Base-by-base conservation (phyloP, 495 filamentous ascomycete genomes). In the Sordaria brevicollis region DNA sequence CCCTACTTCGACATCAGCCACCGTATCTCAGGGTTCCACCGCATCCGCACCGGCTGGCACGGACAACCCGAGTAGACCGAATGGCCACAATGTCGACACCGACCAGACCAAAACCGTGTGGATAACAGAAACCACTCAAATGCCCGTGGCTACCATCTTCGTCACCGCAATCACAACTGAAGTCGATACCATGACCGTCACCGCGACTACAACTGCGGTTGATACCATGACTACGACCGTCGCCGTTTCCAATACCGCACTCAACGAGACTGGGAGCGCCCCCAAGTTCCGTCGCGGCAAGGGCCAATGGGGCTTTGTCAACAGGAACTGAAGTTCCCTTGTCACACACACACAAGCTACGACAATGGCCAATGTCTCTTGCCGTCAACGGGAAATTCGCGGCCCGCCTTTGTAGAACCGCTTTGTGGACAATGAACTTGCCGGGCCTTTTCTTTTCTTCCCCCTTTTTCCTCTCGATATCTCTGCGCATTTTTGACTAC, bases 121-220 rank as follows among this genome's bases (percentile, higher is more conserved):
- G 17, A 66, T 74, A 34, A 79, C 74, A 11, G 67, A 75, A 21
- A 79, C 76, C 15, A 71, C 72, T 5, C 73, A 70, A 15, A 73
- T 76, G 1, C 72, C 76, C 39, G 68, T 54, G 31, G 68, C 67
- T 10, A 76, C 73, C 54, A 4, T 74, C 35, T 73, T 70, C 29
- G 49, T 73, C 21, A 77, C 72, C 37, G 35, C 49, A 31, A 72
- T 10, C 9, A 41, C 38, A 25, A 19, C 35, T n/a, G n/a, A n/a
- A 25, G 17, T 13, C 33, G 13, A 5, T 62, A 13, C 3, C 25
- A 25, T 25, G 13, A 62, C 49, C 49, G 33, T 62, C 13, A n/a
- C n/a, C n/a, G n/a, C n/a, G n/a, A n/a, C n/a, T n/a, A n/a, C n/a
- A n/a, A n/a, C n/a, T n/a, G n/a, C 11, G 49, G 17, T 13, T 62